Conservation (phyloP, 2,329 filamentous ascomycete genomes). For the Fusarium aywerte region DNA sequence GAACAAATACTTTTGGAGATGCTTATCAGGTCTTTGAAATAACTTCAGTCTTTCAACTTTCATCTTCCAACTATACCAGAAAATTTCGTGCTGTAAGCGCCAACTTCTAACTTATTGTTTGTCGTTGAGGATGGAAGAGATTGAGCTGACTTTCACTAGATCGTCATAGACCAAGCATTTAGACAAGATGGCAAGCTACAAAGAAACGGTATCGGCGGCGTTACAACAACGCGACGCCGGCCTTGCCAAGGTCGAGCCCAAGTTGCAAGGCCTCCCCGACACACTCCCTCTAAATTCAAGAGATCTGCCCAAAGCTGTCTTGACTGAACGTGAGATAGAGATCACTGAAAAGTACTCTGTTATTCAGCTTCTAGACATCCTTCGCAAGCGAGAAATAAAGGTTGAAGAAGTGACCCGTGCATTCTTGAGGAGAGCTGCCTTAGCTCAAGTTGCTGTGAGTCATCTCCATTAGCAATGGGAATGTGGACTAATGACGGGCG, state of each 20-base stretch:
- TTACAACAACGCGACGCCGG: slow-evolving; percentile 36
- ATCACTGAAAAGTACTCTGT: slow-evolving; percentile 47
- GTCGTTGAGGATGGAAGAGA: too few species aligned
- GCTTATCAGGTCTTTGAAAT: neutral
- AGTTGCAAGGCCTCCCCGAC: slow-evolving; percentile 40
- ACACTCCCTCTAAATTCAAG: slow-evolving; percentile 40
- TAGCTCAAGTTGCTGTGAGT: slow-evolving; percentile 44
- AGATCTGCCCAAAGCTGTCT: slow-evolving; percentile 33
- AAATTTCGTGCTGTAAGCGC: neutral
- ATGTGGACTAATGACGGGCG: neutral
- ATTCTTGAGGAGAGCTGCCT: slow-evolving; percentile 42
- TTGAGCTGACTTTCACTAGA: neutral
- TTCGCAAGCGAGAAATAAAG: slow-evolving; percentile 36
- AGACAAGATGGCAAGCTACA: slow-evolving; percentile 19
- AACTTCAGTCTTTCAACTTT: neutral
- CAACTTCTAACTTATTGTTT: neutral
- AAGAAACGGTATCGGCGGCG: slow-evolving; percentile 24
- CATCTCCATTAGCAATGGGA: rapidly evolving
- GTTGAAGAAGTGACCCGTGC: slow-evolving; percentile 46
- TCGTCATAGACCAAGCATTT: neutral
- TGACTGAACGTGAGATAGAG: slow-evolving; percentile 45
- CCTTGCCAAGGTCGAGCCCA: slow-evolving; percentile 44
- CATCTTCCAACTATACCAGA: neutral
- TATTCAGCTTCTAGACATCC: slow-evolving; percentile 32
- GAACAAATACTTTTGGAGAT: slow-evolving; percentile 7